Evolutionary conservation across 163 green algal genomes (phyloP).

Genomic region (Chlorella variabilis): DNA sequence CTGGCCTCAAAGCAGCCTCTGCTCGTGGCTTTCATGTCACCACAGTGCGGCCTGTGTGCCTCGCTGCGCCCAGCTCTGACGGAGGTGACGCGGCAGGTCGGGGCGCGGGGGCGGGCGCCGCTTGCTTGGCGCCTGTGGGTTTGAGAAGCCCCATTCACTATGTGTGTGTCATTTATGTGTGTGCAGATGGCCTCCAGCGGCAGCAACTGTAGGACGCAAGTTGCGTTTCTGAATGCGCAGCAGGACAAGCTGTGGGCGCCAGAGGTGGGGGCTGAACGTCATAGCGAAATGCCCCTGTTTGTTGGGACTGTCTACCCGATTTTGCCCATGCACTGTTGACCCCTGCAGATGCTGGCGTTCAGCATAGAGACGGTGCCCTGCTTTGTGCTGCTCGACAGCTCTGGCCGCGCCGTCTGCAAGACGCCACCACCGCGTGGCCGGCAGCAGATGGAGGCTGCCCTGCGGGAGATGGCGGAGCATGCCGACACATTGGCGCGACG

Average conservation of each 20-base stretch:
- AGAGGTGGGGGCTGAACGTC: slow-evolving; percentile 9
- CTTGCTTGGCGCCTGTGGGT: too few relatives aligned
- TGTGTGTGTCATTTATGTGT: too few relatives aligned
- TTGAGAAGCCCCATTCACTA: too few relatives aligned
- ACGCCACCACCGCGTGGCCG: slow-evolving; percentile 6
- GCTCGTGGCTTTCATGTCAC: slow-evolving; percentile 26
- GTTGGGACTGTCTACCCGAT: too few relatives aligned
- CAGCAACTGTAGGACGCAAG: not conserved
- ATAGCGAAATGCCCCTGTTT: too few relatives aligned
- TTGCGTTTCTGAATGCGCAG: slow-evolving; percentile 33
- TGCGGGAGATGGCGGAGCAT: slow-evolving; percentile 16
- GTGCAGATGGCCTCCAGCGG: not conserved
- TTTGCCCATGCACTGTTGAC: too few relatives aligned
- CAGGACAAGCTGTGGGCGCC: slow-evolving; percentile 37
- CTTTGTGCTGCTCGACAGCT: slow-evolving; percentile 36
- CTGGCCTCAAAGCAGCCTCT: not conserved
- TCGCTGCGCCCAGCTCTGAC: slow-evolving; percentile 5
- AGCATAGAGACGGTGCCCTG: slow-evolving; percentile 44
- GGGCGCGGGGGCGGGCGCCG: too few relatives aligned
- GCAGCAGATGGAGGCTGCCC: slow-evolving; percentile 36
- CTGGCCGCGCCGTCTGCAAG: slow-evolving; percentile 27
- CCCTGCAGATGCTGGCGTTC: slow-evolving; percentile 40
- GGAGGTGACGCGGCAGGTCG: not conserved
- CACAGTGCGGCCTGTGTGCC: slow-evolving; percentile 30
- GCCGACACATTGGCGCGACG: not conserved